A percentile compares a stretch with the other conserved stretches of the same genome.
Conservation (phyloP, 768 basidiomycete species). For the Suillus americanus region DNA sequence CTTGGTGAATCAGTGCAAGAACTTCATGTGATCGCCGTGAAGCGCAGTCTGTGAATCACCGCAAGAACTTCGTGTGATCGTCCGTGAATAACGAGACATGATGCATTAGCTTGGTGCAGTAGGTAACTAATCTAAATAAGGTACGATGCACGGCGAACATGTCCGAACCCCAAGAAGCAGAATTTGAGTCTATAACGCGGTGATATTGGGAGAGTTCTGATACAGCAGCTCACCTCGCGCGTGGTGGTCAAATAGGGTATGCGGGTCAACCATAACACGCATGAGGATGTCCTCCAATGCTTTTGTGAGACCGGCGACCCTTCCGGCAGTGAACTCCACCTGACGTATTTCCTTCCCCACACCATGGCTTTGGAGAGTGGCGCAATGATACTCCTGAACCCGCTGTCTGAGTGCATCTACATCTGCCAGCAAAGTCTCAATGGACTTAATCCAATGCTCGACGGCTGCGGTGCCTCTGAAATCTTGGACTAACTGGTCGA, state of each 20-base stretch:
- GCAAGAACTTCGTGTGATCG: no score
- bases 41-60: no score
- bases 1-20: no score
- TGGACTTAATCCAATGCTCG: conserved; percentile 5
- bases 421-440: not conserved
- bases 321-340: not conserved
- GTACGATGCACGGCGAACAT: no score
- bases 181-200: not conserved
- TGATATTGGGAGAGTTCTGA: not conserved
- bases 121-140: no score
- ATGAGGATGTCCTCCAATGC: not conserved
- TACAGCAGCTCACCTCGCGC: not conserved
- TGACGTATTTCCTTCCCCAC: not conserved
- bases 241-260: not conserved
- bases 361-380: not conserved
- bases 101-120: no score
- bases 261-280: not conserved
- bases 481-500: conserved; percentile 11
- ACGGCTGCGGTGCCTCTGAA: conserved; percentile 18
- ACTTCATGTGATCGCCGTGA: no score
- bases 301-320: not conserved
- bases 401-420: not conserved
- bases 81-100: no score
- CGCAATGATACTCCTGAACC: not conserved
- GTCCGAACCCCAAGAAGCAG: no score